Conservation (phyloP, 2,329 filamentous ascomycete species). For the Teratosphaeria epicoccoides region DNA sequence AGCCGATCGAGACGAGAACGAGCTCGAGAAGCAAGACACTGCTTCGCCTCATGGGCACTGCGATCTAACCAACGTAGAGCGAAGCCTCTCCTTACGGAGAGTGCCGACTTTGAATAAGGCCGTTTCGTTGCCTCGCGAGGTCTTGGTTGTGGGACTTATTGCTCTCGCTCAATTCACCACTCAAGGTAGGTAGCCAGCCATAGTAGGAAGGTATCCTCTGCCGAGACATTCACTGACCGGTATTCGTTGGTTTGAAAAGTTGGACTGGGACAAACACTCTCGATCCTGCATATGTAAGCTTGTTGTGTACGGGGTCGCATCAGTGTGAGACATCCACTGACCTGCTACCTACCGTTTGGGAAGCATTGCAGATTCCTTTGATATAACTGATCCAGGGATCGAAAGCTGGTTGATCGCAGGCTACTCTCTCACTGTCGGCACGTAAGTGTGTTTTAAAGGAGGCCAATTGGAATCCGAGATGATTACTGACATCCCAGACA, state of each 20-base stretch:
- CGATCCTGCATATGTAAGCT: slow-evolving; percentile 29
- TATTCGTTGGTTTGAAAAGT: slow-evolving; percentile 7
- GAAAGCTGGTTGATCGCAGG: slow-evolving; percentile 34
- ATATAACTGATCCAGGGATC: slow-evolving; percentile 39
- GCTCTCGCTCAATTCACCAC: slow-evolving; percentile 22
- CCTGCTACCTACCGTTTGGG: too few relatives aligned
- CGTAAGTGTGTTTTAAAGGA: too few relatives aligned
- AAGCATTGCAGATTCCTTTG: slow-evolving; percentile 42
- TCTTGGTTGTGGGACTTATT: slow-evolving; percentile 21
- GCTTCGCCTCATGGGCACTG: not conserved
- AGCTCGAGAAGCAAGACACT: not conserved
- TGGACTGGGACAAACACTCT: slow-evolving; percentile 17
- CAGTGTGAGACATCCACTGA: too few relatives aligned
- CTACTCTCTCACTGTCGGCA: slow-evolving; percentile 35
- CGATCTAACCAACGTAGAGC: not conserved
- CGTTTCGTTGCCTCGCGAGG: slow-evolving; percentile 21
- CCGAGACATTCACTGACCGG: not conserved
- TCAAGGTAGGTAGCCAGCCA: not conserved
- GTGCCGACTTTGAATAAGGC: slow-evolving; percentile 13
- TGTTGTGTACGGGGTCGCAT: too few relatives aligned
- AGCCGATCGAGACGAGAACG: not conserved
- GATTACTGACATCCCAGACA: not conserved
- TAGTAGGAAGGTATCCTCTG: not conserved
- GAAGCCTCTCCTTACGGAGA: not conserved
- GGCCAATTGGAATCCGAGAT: too few relatives aligned